Base-by-base conservation (phyloP, 2,329 filamentous ascomycete species). In the Elsinoe perseae region DNA sequence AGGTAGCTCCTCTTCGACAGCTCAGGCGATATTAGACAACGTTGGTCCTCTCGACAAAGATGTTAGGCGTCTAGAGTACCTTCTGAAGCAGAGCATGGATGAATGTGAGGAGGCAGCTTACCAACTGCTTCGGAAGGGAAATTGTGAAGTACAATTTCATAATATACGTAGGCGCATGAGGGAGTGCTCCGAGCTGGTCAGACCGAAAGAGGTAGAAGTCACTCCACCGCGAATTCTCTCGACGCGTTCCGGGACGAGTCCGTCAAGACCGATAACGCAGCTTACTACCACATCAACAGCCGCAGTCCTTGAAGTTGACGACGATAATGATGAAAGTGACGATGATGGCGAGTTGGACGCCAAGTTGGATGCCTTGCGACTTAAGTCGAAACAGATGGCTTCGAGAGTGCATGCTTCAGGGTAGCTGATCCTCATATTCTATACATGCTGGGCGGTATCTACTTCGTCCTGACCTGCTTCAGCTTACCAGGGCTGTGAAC, bases 401-500 rank as follows among this genome's bases (percentile, higher is more conserved):
- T 43, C 34, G 10, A 27, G 52, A 20, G 32, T 44, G n/a, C 52
- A 28, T 42, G 36, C 10, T 8, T 14, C 52, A 25, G 23, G 25
- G 23, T 54, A 54, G 32, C 28, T 8, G n/a, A 42, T 28, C 8
- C n/a, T 43, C 34, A 10, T 42, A 32, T 16, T 44, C 52, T 54
- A 54, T 54, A 54, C 34, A 42, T 54, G 34, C 7, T n/a, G 10
- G 27, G 20, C 18, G 28, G 23, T 28, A 28, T 87, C 74, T 93
- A 89, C 72, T 96, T 92, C 59, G 87, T 84, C 61, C 81, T 79
- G 60, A 92, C 80, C 61, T 85, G 78, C 62, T 96, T 97, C 70
- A 97, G 77, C 81, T 92, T 93, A 73, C 82, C 85, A 10, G 87
- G 77, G 60, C 84, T 84, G 77, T 95, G 91, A 61, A 91, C 69